These are phyloP conservation scores for Clitopilus hobsonii DNA, from an alignment of 768 basidiomycete genomes.

Conservation along the genomic window DNA sequence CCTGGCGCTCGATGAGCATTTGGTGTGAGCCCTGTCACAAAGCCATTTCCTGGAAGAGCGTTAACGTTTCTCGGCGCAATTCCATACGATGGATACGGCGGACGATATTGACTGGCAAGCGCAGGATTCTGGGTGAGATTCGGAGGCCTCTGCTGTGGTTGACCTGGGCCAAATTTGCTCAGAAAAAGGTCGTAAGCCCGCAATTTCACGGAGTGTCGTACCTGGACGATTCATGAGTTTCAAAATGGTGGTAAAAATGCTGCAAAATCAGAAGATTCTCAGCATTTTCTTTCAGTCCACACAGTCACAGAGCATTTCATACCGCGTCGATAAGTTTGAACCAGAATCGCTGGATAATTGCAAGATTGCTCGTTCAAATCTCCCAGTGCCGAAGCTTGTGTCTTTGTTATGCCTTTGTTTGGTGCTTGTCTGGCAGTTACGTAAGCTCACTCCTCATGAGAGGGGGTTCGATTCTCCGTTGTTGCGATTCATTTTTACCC, in stretches of 20 bases:
- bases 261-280: constrained; percentile 18
- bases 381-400: constrained; percentile 8
- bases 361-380: constrained; percentile 1
- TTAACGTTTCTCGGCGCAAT: constrained; percentile 59
- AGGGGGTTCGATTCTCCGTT: background rate
- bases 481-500: background rate
- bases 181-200: constrained; percentile 16
- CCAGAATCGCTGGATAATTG: constrained; percentile 2
- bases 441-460: constrained; percentile 9
- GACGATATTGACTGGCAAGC: constrained; percentile 62
- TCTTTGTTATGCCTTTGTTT: constrained; percentile 42
- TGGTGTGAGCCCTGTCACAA: constrained; percentile 53
- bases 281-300: constrained; percentile 4
- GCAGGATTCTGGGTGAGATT: constrained; percentile 63
- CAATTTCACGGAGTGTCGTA: constrained; percentile 17
- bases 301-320: background rate
- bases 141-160: constrained; percentile 79
- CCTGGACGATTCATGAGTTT: constrained; percentile 63
- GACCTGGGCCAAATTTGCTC: constrained; percentile 42
- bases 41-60: constrained; percentile 42
- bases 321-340: constrained; percentile 1
- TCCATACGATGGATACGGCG: constrained; percentile 47
- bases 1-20: constrained; percentile 57
- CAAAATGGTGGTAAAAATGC: constrained; percentile 20
- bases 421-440: constrained; percentile 14